Evolutionary conservation across 73 alveolate species (phyloP), one percentile per base, ranked within the genome.

Genomic region (Stentor coeruleus): DNA sequence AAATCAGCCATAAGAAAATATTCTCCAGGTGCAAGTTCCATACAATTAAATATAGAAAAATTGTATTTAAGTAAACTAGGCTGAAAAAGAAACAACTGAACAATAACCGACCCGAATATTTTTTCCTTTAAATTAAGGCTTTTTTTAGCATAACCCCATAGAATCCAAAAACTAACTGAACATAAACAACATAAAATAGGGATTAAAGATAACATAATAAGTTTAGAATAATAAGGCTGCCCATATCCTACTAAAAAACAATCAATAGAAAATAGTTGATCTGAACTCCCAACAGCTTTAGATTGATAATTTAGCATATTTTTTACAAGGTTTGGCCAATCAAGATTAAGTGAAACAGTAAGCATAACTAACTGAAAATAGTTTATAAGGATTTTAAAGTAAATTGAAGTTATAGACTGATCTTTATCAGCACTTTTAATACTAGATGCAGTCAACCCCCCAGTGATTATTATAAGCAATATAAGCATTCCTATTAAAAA

Each of bases 311-410:
- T n/a, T n/a, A 39, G 33, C 2, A 75, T n/a, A 1, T 75, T 15
- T 33, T 6, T 26, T 20, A 91, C 86, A 28, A 39, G 36, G 11
- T 58, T 75, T 3, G 95, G 93, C 92, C 95, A 89, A 59, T 86
- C 79, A 28, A 89, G 55, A n/a, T 86, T 49, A 33, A 89, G 86
- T 33, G 84, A 84, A 1, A 89, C 85, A 3, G 88, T 77, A 26
- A 87, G 26, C 0, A 82, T 66, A 2, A 88, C 35, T 26, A 88
- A 74, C 49, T 88, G 84, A 39, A 85, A 4, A 81, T 88, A 89
- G 73, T 88, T 86, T 83, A 85, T 87, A 42, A 88, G 39, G 11
- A 86, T 81, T 58, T 86, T 88, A 15, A 88, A 37, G 59, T 57
- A 88, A 31, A 88, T 86, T 11, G 84, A 66, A 11, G 59, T 66